These are phyloP conservation scores for Lepidium sativum DNA, from an alignment of 345 rosid genomes.

Conservation along the genomic window DNA sequence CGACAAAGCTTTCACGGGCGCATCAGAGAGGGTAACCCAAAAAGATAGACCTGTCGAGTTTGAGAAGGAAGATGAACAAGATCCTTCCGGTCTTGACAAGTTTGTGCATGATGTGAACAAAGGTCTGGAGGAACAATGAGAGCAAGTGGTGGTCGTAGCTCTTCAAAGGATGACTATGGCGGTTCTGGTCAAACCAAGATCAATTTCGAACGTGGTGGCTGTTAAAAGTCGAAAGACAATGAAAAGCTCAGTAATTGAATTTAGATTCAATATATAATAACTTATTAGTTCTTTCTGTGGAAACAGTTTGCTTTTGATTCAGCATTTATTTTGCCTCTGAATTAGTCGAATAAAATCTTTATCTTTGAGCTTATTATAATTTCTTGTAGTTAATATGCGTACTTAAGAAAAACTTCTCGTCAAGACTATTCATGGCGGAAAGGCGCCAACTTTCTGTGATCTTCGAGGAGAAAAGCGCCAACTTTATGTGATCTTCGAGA, in stretches of 20 bases:
- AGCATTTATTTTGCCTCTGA: too few species aligned
- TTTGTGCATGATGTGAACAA: conserved; percentile 62
- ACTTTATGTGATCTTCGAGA: too few species aligned
- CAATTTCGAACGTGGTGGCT: conserved; percentile 47
- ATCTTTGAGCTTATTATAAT: too few species aligned
- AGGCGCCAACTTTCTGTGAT: conserved; percentile 18
- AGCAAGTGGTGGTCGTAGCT: conserved; percentile 37
- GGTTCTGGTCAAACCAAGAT: conserved; percentile 51
- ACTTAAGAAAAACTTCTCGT: neutral
- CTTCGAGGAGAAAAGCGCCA: too few species aligned
- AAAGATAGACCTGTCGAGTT: conserved; percentile 76
- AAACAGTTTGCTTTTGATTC: too few species aligned
- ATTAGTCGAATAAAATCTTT: too few species aligned
- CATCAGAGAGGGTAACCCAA: conserved; percentile 48
- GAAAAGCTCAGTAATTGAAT: too few species aligned
- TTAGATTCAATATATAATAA: too few species aligned
- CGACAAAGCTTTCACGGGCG: conserved; percentile 51
- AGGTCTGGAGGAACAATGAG: conserved; percentile 61
- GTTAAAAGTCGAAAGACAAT: too few species aligned
- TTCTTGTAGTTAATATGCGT: too few species aligned
- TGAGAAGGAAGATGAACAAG: conserved; percentile 71
- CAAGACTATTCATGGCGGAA: conserved; percentile 1
- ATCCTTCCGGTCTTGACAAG: conserved; percentile 71
- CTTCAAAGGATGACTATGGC: conserved; percentile 52
- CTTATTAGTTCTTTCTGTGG: too few species aligned